Conservation (phyloP, 23 red algal genomes). For the Pyropia yezoensis region DNA sequence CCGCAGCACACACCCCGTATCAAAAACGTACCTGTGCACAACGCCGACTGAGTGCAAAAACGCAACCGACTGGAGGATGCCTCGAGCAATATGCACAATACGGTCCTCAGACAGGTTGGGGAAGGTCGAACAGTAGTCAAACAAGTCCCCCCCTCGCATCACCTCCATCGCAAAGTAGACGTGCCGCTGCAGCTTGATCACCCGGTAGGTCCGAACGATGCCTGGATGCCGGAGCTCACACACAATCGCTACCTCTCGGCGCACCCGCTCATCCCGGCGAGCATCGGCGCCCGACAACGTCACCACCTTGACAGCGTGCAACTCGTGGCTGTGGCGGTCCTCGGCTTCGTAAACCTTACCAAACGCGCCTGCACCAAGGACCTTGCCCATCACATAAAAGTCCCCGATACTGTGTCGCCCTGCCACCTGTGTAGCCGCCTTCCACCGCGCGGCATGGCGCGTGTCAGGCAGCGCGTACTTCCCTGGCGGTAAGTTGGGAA, state of each 20-base stretch:
- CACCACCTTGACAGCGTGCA: conserved; percentile 71
- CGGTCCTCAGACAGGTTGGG: conserved; percentile 62
- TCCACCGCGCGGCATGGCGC: too few species aligned
- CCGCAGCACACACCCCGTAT: too few species aligned
- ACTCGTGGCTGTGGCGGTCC: conserved; percentile 37
- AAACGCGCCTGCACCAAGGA: conserved; percentile 88
- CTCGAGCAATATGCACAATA: conserved; percentile 36
- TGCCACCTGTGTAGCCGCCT: too few species aligned
- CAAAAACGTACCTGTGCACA: conserved; percentile 27
- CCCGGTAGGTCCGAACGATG: conserved; percentile 64
- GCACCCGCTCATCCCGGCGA: conserved; percentile 53
- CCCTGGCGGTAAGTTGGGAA: too few species aligned
- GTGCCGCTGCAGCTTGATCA: conserved; percentile 48
- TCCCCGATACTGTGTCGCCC: conserved; percentile 32
- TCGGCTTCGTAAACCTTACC: conserved; percentile 55
- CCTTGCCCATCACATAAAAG: conserved; percentile 75
- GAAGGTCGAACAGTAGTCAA: conserved; percentile 54
- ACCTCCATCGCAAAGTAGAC: conserved; percentile 69
- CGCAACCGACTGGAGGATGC: conserved; percentile 65
- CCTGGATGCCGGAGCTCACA: conserved; percentile 50
- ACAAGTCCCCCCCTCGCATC: conserved; percentile 83
- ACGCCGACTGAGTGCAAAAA: conserved; percentile 65
- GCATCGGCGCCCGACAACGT: conserved; percentile 46
- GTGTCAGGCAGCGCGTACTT: too few species aligned
- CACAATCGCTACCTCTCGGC: conserved; percentile 78